Evolutionary conservation across 805 yeast species (phyloP).

Genomic region (Yarrowia sp.): DNA sequence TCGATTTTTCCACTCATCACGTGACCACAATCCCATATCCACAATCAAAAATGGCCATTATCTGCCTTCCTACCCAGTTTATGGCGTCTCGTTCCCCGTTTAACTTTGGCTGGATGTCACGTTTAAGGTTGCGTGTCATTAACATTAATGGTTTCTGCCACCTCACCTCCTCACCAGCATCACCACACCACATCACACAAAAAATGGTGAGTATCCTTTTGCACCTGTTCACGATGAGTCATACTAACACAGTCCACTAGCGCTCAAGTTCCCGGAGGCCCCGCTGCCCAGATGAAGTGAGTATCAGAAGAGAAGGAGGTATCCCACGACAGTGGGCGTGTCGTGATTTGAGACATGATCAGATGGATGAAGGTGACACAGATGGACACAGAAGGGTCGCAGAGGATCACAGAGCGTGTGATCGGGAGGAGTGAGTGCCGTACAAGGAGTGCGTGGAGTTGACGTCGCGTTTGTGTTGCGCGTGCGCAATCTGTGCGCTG

Average conservation of each 20-base stretch:
- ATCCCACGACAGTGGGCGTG: background rate
- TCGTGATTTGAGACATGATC: no score
- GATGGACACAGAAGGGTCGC: no score
- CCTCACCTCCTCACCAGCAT: conserved; percentile 13
- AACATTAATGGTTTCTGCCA: conserved; percentile 10
- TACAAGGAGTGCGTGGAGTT: no score
- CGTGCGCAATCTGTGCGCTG: no score
- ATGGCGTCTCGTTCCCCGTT: background rate
- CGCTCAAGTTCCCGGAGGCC: conserved; percentile 27
- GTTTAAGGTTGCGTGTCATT: background rate
- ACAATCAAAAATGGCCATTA: no score
- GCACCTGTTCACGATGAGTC: background rate
- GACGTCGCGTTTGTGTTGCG: no score
- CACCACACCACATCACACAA: conserved; percentile 16
- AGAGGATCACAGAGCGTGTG: no score
- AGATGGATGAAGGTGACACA: no score
- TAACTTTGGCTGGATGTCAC: conserved; percentile 1
- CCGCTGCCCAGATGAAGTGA: conserved; percentile 27
- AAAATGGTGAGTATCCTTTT: conserved; percentile 7
- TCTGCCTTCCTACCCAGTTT: no score
- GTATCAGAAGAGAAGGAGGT: background rate
- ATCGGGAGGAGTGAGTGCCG: no score
- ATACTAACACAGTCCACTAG: conserved; percentile 24
- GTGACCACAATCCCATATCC: no score
- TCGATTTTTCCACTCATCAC: no score